Evolutionary conservation across 2,329 filamentous ascomycete genomes (phyloP), one percentile per base, ranked within the genome.

Genomic region (Fusarium poae): DNA sequence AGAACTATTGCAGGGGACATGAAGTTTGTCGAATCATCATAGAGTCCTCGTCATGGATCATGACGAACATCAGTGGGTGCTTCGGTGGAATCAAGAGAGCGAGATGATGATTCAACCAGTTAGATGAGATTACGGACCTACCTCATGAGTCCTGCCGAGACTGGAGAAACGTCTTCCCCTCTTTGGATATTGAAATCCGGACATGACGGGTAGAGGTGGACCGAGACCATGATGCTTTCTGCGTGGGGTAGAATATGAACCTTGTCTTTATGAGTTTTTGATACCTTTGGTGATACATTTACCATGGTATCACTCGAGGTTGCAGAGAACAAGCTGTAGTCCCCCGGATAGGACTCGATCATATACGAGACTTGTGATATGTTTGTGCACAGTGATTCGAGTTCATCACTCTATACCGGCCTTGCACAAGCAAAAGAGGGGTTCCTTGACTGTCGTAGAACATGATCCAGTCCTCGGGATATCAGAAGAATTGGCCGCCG

Each of bases 161-260:
- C 27, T 16, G 55, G 6, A 45, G 20, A 50, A 37, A 27, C 9
- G 25, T 32, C 57, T 50, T 49, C 66, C 66, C 66, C 56, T 67
- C 66, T 30, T 45, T 52, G 66, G 66, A 67, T 29, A 25, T 67
- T 56, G 46, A 70, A 58, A 57, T 57, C 55, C 66, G 56, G 49
- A 34, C 65, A 56, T 57, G 56, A 45, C 52, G 62, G 65, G 20
- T 50, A 35, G 10, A 62, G 51, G 62, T 68, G 51, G 43, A 40
- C 52, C 62, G 62, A 69, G 35, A 62, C 62, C 51, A 69, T 55
- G 56, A 66, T 68, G 51, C 48, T 42, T 44, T 55, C n/a, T 21
- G 29, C 35, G 53, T 48, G 53, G 52, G 30, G 46, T 63, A 39
- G 15, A 30, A 46, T n/a, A 25, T 43, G 29, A 39, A 30, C 30